Evolutionary conservation across 805 yeast genomes (phyloP), one percentile per base, ranked within the genome.

Genomic region (Hanseniaspora hatyaiensis): DNA sequence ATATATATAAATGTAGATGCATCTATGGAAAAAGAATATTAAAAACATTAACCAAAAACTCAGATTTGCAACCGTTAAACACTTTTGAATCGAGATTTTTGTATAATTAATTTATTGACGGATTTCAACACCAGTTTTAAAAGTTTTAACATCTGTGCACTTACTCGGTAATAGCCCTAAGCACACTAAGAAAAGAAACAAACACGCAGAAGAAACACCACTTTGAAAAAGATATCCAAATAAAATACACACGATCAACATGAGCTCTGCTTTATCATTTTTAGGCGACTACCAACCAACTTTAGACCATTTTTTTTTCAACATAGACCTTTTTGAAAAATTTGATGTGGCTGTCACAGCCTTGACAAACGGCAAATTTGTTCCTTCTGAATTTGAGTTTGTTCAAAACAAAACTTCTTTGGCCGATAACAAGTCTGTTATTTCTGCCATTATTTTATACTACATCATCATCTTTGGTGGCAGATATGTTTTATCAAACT

Each of bases 381-480:
- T 58, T 38, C 65, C 65, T 26, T 52, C 56, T 40, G 72, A 78
- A 43, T 88, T 88, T 62, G 66, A 71, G 57, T 88, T 83, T 60
- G 65, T 74, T 41, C 74, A 77, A 56, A 77, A 78, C 57, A 60
- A 74, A 53, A 75, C 88, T 1, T 81, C 84, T 49, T 62, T 86
- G 57, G 82, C 82, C 47, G 77, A 77, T 54, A 73, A 78, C 41
- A 68, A 66, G 50, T 78, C 75, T 50, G 88, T 80, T 11, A 59
- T 72, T 30, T 61, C 64, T 8, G 77, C 75, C 47, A 81, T 87
- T 54, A 67, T 71, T 24, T 59, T 73, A n/a, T 88, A 88, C 70
- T 88, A 89, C 61, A 61, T 77, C 37, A 73, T 83, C 40, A 82
- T 88, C 52, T 86, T 87, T 61, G 94, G 96, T 52, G 96, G 96